Conservation (phyloP, 2,329 filamentous ascomycete genomes). For the Pezizomycotina sp. region DNA sequence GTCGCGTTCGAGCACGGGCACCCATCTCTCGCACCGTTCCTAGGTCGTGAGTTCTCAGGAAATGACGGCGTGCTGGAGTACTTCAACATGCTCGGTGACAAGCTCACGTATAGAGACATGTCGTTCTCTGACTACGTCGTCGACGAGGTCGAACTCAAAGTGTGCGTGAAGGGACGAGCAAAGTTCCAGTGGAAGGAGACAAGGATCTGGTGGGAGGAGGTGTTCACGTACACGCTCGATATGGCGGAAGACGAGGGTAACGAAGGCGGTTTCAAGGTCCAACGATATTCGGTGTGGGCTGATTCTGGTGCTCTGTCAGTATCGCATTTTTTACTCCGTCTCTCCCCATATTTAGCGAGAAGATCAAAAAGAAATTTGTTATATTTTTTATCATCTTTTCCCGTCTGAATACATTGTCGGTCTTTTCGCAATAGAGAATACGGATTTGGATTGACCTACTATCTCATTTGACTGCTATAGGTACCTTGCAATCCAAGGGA, state of each 20-base stretch:
- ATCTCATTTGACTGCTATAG: not conserved
- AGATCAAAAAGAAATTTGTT: too few relatives aligned
- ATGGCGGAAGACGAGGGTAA: slow-evolving; percentile 23
- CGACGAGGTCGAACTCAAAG: slow-evolving; percentile 25
- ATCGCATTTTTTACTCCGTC: too few relatives aligned
- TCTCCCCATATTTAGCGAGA: too few relatives aligned
- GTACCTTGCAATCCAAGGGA: slow-evolving; percentile 8
- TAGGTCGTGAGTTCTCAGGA: slow-evolving; percentile 28
- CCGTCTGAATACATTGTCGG: too few relatives aligned
- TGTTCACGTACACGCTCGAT: slow-evolving; percentile 28
- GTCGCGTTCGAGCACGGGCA: slow-evolving; percentile 29
- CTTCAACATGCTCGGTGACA: slow-evolving; percentile 24
- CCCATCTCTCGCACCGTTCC: slow-evolving; percentile 28
- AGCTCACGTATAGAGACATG: slow-evolving; percentile 27
- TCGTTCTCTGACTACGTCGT: slow-evolving; percentile 21
- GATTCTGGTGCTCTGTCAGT: slow-evolving; percentile 29
- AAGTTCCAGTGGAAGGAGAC: slow-evolving; percentile 28
- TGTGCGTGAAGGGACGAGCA: slow-evolving; percentile 27
- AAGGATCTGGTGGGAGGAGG: slow-evolving; percentile 28
- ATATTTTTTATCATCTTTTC: too few relatives aligned
- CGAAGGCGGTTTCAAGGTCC: slow-evolving; percentile 25
- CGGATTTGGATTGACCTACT: too few relatives aligned
- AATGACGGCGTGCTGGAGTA: slow-evolving; percentile 26
- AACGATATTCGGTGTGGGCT: slow-evolving; percentile 29
- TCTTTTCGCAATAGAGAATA: too few relatives aligned